Percentiles rank a stretch among this genome's conserved stretches.
Evolutionary conservation across 345 rosid species (phyloP).

Genomic region (Passiflora organensis): DNA sequence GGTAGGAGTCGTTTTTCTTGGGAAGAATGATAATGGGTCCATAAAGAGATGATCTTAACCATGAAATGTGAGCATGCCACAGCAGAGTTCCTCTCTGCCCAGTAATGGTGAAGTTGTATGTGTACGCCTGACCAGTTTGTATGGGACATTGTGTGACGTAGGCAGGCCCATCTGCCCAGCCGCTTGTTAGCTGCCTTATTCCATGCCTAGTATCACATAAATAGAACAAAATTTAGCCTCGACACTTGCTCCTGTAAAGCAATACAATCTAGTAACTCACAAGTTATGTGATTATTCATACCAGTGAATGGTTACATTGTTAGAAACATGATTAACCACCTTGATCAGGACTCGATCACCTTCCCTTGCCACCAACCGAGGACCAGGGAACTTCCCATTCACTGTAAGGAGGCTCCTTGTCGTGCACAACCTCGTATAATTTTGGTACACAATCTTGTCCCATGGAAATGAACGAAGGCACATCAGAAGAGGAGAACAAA

Average conservation of each 20-base stretch:
- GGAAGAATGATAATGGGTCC: slow-evolving; percentile 27
- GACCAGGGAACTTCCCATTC: slow-evolving; percentile 23
- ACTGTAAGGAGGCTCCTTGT: slow-evolving; percentile 21
- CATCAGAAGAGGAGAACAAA: not conserved
- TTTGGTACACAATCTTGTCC: slow-evolving; percentile 12
- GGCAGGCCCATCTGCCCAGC: slow-evolving; percentile 26
- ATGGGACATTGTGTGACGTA: slow-evolving; percentile 28
- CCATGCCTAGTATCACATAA: slow-evolving; percentile 17
- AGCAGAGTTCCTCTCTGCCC: slow-evolving; percentile 28
- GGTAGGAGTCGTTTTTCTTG: slow-evolving; percentile 14
- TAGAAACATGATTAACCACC: slow-evolving; percentile 19
- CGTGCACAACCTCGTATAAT: slow-evolving; percentile 23
- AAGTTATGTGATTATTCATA: not conserved
- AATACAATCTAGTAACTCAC: not conserved
- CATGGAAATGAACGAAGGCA: not conserved
- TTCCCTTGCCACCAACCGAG: slow-evolving; percentile 24
- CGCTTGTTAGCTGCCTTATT: slow-evolving; percentile 21
- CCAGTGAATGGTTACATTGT: slow-evolving; percentile 24
- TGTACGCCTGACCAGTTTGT: slow-evolving; percentile 20
- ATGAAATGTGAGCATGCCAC: slow-evolving; percentile 27
- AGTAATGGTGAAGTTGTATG: slow-evolving; percentile 23
- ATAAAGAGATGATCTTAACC: slow-evolving; percentile 22
- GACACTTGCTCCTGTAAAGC: no score
- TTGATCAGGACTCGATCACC: slow-evolving; percentile 20
- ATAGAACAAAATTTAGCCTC: no score